Evolutionary conservation across 805 yeast genomes (phyloP), one percentile per base, ranked within the genome.

Genomic region (Saccharomycopsis selenospora): DNA sequence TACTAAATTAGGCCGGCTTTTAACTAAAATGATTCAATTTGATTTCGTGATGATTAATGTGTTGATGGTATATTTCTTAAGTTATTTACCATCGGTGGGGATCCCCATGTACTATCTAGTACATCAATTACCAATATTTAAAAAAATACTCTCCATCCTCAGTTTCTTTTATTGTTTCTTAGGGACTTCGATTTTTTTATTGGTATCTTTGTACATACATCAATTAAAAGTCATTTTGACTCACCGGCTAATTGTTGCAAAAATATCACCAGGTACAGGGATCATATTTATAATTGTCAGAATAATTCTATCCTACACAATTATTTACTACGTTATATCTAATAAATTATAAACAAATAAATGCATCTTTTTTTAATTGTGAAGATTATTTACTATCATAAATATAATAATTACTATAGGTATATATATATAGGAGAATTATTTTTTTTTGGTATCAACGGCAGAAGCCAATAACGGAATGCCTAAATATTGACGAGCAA

Each of bases 401-500:
- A n/a, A n/a, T n/a, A n/a, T n/a, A n/a, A n/a, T n/a, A n/a, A n/a
- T n/a, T n/a, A n/a, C n/a, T n/a, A n/a, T n/a, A n/a, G n/a, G n/a
- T n/a, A 33, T 5, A 7, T 33, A 33, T 10, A 33, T 20, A 33
- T 20, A 33, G n/a, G 10, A 17, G 18, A 18, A 2, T 43, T 28
- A 18, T 27, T 18, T 10, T 14, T 23, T 28, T 23, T 33, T 33
- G 13, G 23, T 18, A n/a, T 20, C 40, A 14, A 14, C 46, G 11
- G 28, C 18, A n/a, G 30, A 20, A 3, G 43, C 24, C 7, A 30
- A 23, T 10, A 46, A 43, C 25, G 53, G 55, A n/a, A 30, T 42
- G 20, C 55, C 55, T 26, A 54, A 56, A 29, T 57, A 44, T 25
- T 50, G 54, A 48, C 59, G 60, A 47, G 62, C 26, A 5, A 38